Base-by-base conservation (phyloP, 1,139 yeast genomes). In the Geotrichum phurueaensis region DNA sequence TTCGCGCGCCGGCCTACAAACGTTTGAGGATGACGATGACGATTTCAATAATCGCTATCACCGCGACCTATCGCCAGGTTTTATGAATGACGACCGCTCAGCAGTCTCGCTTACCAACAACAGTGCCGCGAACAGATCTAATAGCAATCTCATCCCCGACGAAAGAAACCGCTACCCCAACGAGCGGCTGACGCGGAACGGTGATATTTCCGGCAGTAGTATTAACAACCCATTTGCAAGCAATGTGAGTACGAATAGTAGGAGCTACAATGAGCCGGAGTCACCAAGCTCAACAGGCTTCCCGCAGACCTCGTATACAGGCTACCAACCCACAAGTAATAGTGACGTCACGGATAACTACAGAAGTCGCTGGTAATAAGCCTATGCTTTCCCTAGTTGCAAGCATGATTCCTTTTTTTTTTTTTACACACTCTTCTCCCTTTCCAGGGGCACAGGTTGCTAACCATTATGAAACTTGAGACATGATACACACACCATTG, bases 261-360 rank as follows among this genome's bases (percentile, higher is more conserved):
- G n/a, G 15, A 9, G 50, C 56, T 33, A 43, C 39, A 20, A 23
- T n/a, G 36, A 43, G 51, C 33, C 23, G 23, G 39, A 23, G 45
- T 29, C 22, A 25, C 31, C 39, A 33, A 33, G 4, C 39, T 33
- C 39, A 15, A 33, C 39, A 33, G 39, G 39, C 39, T 33, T 33
- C 13, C 39, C 39, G 13, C 39, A 33, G 39, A 33, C 39, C 13
- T 33, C 39, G n/a, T 53, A 53, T 27, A 6, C 27, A 12, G 56
- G 56, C n/a, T 53, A 53, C 25, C 56, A 53, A 27, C 56, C 56
- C 15, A 53, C 56, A 13, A 23, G 51, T 23, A 53, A 36, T 22
- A 31, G 43, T 43, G 56, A 53, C 29, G 56, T 53, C 39, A 53
- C 56, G 9, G 56, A 53, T n/a, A 33, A 53, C 45, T 45, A 53